phyloP scores from a whole-genome alignment of 2,329 filamentous ascomycete genomes.

The Thermomyces lanuginosus region DNA sequence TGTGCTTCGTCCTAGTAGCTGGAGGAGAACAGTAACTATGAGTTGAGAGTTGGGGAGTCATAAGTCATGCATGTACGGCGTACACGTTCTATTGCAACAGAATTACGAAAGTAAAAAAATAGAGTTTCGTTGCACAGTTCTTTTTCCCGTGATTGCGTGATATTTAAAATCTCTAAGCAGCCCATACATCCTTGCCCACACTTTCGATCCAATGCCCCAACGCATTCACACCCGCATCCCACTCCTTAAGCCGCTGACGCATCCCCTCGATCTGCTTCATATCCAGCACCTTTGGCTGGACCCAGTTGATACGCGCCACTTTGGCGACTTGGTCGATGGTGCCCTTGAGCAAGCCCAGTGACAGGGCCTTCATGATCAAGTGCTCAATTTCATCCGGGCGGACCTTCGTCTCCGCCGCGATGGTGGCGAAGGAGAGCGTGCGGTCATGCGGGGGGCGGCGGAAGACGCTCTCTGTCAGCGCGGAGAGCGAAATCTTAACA shows the following conservation, averaged over 20 bases:
- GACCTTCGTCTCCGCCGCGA: conserved; percentile 84
- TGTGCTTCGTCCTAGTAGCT: too few relatives aligned
- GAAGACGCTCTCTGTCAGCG: conserved; percentile 91
- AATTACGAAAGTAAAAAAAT: too few relatives aligned
- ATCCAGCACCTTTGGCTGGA: conserved; percentile 94
- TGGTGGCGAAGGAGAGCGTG: conserved; percentile 78
- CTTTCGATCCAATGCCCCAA: conserved; percentile 94
- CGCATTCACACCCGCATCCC: conserved; percentile 91
- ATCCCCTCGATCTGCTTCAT: conserved; percentile 90
- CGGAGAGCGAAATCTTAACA: conserved; percentile 95
- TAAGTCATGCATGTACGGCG: too few relatives aligned
- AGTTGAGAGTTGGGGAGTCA: too few relatives aligned
- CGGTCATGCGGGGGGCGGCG: conserved; percentile 88
- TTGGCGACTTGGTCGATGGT: conserved; percentile 94
- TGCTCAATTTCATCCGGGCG: conserved; percentile 86
- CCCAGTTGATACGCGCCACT: conserved; percentile 92
- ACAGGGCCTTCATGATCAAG: conserved; percentile 97
- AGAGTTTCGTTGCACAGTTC: too few relatives aligned
- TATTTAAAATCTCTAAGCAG: too few relatives aligned
- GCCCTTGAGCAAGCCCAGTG: conserved; percentile 71
- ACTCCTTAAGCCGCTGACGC: conserved; percentile 73
- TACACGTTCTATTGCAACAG: too few relatives aligned
- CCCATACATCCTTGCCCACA: conserved; percentile 90
- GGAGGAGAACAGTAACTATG: too few relatives aligned
- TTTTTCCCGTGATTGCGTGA: too few relatives aligned